Conservation (phyloP, 345 rosid species). For the Pugionium cornutum region DNA sequence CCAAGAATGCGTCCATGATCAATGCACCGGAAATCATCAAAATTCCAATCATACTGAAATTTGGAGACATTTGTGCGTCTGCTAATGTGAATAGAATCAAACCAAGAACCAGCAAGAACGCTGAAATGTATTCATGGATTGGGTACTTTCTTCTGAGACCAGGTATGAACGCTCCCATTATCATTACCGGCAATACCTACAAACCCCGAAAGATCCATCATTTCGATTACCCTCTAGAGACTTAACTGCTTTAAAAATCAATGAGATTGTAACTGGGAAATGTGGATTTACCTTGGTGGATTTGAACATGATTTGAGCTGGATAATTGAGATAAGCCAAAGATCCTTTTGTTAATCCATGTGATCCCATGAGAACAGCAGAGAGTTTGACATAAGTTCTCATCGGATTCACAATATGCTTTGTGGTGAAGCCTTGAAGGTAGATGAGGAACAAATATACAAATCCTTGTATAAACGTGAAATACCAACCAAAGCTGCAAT, state of each 20-base stretch:
- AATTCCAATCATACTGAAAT: slow-evolving; percentile 81
- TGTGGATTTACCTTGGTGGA: slow-evolving; percentile 73
- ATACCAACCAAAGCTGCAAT: slow-evolving; percentile 95
- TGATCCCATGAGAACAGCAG: slow-evolving; percentile 98
- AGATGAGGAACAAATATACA: slow-evolving; percentile 80
- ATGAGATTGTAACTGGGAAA: neutral
- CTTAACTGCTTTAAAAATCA: slow-evolving; percentile 7
- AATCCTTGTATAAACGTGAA: slow-evolving; percentile 98
- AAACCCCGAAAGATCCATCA: slow-evolving; percentile 10
- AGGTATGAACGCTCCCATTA: slow-evolving; percentile 96
- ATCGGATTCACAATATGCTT: slow-evolving; percentile 95
- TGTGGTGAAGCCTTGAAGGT: slow-evolving; percentile 87
- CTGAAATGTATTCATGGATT: slow-evolving; percentile 75
- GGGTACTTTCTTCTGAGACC: slow-evolving; percentile 91
- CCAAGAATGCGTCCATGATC: slow-evolving; percentile 86
- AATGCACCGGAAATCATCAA: slow-evolving; percentile 88
- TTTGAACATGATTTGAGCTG: slow-evolving; percentile 98
- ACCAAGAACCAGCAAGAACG: slow-evolving; percentile 76
- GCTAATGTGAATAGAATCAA: slow-evolving; percentile 90
- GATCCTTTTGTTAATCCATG: slow-evolving; percentile 97
- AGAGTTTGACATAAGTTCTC: slow-evolving; percentile 90
- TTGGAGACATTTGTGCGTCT: slow-evolving; percentile 90
- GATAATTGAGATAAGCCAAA: slow-evolving; percentile 92
- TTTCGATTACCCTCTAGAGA: slow-evolving; percentile 6
- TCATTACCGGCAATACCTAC: slow-evolving; percentile 91